A percentile compares a stretch with the other conserved stretches of the same genome.
Evolutionary conservation across 2,329 filamentous ascomycete genomes (phyloP).

Genomic region (Nothopassalora personata): DNA sequence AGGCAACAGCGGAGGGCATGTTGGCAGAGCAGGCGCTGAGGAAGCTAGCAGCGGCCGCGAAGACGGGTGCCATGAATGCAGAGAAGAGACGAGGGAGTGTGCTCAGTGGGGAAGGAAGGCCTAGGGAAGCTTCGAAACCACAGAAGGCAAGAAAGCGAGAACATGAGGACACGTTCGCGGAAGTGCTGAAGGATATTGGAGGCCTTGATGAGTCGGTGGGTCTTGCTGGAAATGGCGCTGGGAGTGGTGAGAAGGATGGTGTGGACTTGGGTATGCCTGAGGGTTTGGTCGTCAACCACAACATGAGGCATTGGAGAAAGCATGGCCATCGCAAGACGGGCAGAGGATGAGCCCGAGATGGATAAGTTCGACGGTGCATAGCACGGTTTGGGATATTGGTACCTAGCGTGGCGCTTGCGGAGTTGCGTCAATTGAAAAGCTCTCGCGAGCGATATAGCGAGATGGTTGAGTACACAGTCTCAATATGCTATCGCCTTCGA

Average conservation of each 20-base stretch:
- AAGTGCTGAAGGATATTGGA: constrained; percentile 42
- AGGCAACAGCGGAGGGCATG: constrained; percentile 60
- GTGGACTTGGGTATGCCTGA: constrained; percentile 31
- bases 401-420: constrained; percentile 35
- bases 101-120: constrained; percentile 26
- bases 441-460: not conserved
- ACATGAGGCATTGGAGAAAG: constrained; percentile 54
- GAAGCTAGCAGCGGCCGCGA: constrained; percentile 49
- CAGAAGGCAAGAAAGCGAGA: constrained; percentile 33
- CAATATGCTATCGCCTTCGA: not conserved
- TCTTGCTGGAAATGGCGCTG: constrained; percentile 23
- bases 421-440: not conserved
- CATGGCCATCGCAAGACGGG: constrained; percentile 10
- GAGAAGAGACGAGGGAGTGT: constrained; percentile 37
- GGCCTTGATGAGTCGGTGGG: constrained; percentile 33
- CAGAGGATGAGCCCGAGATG: constrained; percentile 6
- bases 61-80: constrained; percentile 45
- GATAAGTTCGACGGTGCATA: not conserved
- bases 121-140: constrained; percentile 11
- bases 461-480: not conserved
- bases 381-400: not conserved
- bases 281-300: constrained; percentile 53
- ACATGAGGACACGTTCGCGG: constrained; percentile 49
- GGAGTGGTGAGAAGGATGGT: constrained; percentile 24
- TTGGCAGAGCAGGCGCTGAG: constrained; percentile 60